phyloP scores from a whole-genome alignment of 2,329 filamentous ascomycete species.

The Blumeriella jaapii region DNA sequence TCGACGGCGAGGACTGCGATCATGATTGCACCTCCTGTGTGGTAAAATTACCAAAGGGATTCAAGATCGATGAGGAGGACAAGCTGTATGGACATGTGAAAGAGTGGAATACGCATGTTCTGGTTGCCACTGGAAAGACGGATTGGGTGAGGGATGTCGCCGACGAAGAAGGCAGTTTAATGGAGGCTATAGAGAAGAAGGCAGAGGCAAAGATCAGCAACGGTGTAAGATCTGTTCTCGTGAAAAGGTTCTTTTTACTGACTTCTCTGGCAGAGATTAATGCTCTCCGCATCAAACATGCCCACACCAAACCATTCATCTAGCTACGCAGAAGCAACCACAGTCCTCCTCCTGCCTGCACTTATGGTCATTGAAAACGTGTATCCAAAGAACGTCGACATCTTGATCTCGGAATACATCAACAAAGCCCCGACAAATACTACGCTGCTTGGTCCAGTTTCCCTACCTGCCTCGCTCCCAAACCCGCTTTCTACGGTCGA shows the following conservation, averaged over 20 bases:
- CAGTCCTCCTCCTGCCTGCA: conserved; percentile 71
- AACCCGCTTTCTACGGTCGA: conserved; percentile 25
- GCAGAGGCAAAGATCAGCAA: conserved; percentile 48
- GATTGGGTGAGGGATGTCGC: conserved; percentile 88
- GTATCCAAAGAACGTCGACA: conserved; percentile 59
- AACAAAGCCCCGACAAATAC: conserved; percentile 63
- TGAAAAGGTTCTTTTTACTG: conserved; percentile 5
- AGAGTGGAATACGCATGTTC: conserved; percentile 77
- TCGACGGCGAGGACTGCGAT: conserved; percentile 81
- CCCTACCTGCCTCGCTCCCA: conserved; percentile 26
- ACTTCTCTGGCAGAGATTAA: conserved; percentile 49
- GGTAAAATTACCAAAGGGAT: conserved; percentile 59
- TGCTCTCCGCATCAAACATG: conserved; percentile 88
- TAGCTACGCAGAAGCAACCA: conserved; percentile 60
- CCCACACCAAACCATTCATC: conserved; percentile 58
- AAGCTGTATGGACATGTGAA: conserved; percentile 75
- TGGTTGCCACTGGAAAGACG: conserved; percentile 90
- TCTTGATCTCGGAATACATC: conserved; percentile 60
- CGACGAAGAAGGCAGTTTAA: conserved; percentile 77
- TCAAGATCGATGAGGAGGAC: conserved; percentile 67
- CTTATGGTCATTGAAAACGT: conserved; percentile 79
- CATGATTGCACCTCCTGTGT: conserved; percentile 78
- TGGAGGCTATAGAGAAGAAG: conserved; percentile 57
- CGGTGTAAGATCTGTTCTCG: conserved; percentile 41
- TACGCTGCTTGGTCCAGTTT: conserved; percentile 52